Evolutionary conservation across 257 asterid genomes (phyloP).

Genomic region (Nyctanthes arbortristis): DNA sequence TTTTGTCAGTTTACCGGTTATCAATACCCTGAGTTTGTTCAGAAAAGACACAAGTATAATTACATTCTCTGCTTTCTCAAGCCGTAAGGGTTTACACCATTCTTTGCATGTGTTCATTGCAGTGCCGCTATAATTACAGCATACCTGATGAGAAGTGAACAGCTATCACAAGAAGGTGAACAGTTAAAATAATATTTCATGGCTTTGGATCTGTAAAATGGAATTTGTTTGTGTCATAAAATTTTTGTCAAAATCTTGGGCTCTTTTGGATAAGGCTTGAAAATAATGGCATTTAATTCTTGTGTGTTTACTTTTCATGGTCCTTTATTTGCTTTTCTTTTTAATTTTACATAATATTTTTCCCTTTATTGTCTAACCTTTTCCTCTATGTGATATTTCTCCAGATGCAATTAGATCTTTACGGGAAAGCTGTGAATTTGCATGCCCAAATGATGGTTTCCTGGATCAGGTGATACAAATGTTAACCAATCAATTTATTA

Average conservation of each 20-base stretch:
- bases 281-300: not conserved
- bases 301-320: not conserved
- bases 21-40: constrained; percentile 14
- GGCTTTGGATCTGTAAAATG: constrained; percentile 23
- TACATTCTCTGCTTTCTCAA: constrained; percentile 48
- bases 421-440: constrained; percentile 70
- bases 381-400: constrained; percentile 17
- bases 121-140: constrained; percentile 93
- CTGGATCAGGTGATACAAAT: constrained; percentile 77
- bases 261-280: constrained; percentile 20
- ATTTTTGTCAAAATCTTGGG: constrained; percentile 16
- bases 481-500: not conserved
- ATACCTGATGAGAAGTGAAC: constrained; percentile 94
- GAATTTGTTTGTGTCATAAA: constrained; percentile 17
- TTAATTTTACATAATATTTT: constrained; percentile 7
- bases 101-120: constrained; percentile 68
- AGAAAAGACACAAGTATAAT: constrained; percentile 35
- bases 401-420: constrained; percentile 88
- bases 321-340: not conserved
- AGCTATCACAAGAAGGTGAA: constrained; percentile 81
- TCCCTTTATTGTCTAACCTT: not conserved
- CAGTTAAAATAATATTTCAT: constrained; percentile 25
- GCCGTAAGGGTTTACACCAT: constrained; percentile 59
- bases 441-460: constrained; percentile 95
- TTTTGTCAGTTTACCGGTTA: constrained; percentile 15